Evolutionary conservation across 441 rosid genomes (phyloP).

Genomic region (Isatis lusitanica): DNA sequence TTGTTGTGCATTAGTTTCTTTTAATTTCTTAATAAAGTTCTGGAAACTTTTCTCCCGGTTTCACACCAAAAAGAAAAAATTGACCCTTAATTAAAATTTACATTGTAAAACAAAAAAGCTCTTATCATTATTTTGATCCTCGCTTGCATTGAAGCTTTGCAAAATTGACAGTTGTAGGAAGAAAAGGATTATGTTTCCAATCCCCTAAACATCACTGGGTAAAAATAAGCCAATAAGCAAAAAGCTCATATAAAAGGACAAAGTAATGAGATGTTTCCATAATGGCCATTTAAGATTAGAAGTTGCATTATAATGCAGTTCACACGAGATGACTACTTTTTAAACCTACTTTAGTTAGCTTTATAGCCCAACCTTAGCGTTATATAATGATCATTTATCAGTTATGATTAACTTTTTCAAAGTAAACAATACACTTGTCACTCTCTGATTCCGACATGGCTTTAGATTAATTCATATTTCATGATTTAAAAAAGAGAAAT

Average conservation of each 20-base stretch:
- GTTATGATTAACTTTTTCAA: constrained; percentile 27
- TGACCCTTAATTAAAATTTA: too few relatives aligned
- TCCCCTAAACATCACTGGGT: constrained; percentile 7
- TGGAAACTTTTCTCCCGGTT: too few relatives aligned
- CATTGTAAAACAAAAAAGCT: neutral
- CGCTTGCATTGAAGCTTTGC: neutral
- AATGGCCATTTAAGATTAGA: constrained; percentile 33
- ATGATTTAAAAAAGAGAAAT: too few relatives aligned
- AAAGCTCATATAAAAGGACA: neutral
- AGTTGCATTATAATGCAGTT: constrained; percentile 35
- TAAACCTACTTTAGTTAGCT: constrained; percentile 24
- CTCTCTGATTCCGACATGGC: constrained; percentile 10
- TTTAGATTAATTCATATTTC: neutral
- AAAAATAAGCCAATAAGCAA: constrained; percentile 8
- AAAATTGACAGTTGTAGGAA: neutral
- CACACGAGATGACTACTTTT: constrained; percentile 28
- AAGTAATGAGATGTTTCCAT: constrained; percentile 27
- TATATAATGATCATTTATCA: constrained; percentile 21
- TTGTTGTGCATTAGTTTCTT: too few relatives aligned
- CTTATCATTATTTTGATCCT: neutral
- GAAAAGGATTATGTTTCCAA: neutral
- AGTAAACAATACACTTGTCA: constrained; percentile 31
- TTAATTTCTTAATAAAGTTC: too few relatives aligned
- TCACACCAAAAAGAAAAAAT: too few relatives aligned
- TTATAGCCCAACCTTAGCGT: constrained; percentile 22